Conservation (phyloP, 1,139 yeast species). For the Kurtzmaniella natalensis region DNA sequence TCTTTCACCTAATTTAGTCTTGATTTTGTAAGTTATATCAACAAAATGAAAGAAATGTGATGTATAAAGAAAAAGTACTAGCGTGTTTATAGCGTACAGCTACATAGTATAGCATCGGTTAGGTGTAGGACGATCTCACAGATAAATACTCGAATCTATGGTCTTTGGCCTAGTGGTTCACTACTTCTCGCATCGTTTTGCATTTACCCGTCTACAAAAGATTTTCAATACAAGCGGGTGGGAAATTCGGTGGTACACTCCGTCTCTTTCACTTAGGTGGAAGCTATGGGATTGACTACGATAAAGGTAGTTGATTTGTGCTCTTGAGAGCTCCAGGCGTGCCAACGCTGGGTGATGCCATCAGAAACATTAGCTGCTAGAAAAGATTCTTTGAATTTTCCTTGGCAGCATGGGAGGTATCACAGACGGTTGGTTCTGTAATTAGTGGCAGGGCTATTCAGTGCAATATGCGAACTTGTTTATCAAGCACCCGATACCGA, state of each 20-base stretch:
- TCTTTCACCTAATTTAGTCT: too few species aligned
- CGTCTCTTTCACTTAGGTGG: constrained; percentile 29
- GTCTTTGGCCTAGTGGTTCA: constrained; percentile 29
- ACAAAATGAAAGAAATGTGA: too few species aligned
- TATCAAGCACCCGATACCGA: constrained; percentile 74
- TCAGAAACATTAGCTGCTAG: constrained; percentile 52
- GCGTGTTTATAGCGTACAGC: too few species aligned
- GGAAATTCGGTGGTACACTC: constrained; percentile 82
- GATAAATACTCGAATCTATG: too few species aligned
- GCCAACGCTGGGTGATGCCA: constrained; percentile 73
- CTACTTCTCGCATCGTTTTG: constrained; percentile 52
- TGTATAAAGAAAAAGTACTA: too few species aligned
- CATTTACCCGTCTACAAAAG: constrained; percentile 65
- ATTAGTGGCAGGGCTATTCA: constrained; percentile 50
- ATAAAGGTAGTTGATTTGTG: constrained; percentile 16
- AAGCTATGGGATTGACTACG: too few species aligned
- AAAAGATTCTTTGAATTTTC: too few species aligned
- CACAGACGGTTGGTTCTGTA: constrained; percentile 65
- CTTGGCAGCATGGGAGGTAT: constrained; percentile 65
- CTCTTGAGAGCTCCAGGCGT: constrained; percentile 74
- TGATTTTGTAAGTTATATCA: too few species aligned
- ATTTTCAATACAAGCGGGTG: constrained; percentile 48
- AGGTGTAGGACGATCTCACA: too few species aligned
- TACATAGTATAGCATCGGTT: too few species aligned
- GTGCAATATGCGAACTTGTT: constrained; percentile 72